phyloP scores from a whole-genome alignment of 495 filamentous ascomycete species.

The Hypomontagnella monticulosa region DNA sequence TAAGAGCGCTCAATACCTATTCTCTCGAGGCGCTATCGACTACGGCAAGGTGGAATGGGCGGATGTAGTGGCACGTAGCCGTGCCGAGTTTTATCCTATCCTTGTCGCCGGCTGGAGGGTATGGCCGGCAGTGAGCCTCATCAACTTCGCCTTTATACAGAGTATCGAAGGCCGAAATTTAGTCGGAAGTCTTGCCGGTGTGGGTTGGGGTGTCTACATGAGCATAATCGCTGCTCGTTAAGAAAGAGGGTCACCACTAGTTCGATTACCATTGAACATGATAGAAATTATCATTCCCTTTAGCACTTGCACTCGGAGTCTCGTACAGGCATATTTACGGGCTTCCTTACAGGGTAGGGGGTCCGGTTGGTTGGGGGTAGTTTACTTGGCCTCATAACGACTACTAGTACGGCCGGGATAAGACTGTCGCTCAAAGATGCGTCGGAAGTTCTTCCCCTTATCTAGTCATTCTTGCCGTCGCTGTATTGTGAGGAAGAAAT shows the following conservation, averaged over 20 bases:
- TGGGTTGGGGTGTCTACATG: constrained; percentile 89
- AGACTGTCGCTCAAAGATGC: no score
- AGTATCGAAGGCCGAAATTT: constrained; percentile 79
- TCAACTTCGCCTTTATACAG: constrained; percentile 80
- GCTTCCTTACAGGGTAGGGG: no score
- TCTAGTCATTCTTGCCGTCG: no score
- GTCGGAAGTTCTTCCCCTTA: no score
- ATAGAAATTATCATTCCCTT: neutral
- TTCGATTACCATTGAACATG: neutral
- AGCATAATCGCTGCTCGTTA: constrained; percentile 68
- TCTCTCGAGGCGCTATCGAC: constrained; percentile 42
- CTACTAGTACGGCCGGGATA: no score
- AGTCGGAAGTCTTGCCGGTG: constrained; percentile 79
- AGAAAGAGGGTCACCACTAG: neutral
- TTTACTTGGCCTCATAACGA: no score
- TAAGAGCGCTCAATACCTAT: constrained; percentile 30
- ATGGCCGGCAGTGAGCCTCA: constrained; percentile 81
- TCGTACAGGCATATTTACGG: neutral
- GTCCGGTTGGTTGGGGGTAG: no score
- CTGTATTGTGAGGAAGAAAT: no score
- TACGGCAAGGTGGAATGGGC: constrained; percentile 48
- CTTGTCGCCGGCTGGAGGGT: constrained; percentile 80
- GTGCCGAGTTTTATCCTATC: constrained; percentile 73
- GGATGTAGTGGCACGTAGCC: constrained; percentile 44
- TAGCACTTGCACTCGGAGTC: neutral